A percentile compares a stretch with the other conserved stretches of the same genome.
Evolutionary conservation across 306 rosid species (phyloP).

Genomic region (Cicer judaicum): DNA sequence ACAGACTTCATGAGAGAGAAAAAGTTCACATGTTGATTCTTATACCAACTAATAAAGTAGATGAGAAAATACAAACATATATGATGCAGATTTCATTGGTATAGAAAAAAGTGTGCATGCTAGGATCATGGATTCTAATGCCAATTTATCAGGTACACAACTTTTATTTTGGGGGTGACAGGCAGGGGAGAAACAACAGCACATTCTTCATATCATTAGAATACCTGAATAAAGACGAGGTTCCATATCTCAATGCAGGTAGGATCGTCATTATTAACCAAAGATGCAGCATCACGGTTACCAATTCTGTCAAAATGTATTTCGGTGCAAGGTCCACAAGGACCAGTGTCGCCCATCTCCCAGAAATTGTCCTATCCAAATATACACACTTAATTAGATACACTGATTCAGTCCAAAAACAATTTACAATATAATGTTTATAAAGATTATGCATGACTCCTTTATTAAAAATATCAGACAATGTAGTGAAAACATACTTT

Average conservation of each 20-base stretch:
- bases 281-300: conserved; percentile 87
- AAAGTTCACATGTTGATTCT: conserved; percentile 31
- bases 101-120: conserved; percentile 11
- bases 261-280: conserved; percentile 94
- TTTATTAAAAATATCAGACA: conserved; percentile 20
- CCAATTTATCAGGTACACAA: conserved; percentile 22
- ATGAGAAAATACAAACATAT: conserved; percentile 31
- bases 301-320: conserved; percentile 96
- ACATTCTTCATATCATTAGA: not conserved
- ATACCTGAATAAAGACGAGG: conserved; percentile 95
- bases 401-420: not conserved
- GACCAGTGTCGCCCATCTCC: conserved; percentile 99
- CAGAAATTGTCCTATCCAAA: conserved; percentile 88
- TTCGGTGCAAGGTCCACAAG: conserved; percentile 99
- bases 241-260: conserved; percentile 99
- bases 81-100: conserved; percentile 3
- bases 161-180: not conserved
- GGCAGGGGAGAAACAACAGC: not conserved
- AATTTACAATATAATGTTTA: not conserved
- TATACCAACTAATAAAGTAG: not conserved
- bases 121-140: conserved; percentile 13
- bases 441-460: conserved; percentile 11
- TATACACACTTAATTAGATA: conserved; percentile 39
- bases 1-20: conserved; percentile 2
- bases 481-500: conserved; percentile 58